Evolutionary conservation across 345 rosid species (phyloP), one percentile per base, ranked within the genome.

Genomic region (Salix brachista): DNA sequence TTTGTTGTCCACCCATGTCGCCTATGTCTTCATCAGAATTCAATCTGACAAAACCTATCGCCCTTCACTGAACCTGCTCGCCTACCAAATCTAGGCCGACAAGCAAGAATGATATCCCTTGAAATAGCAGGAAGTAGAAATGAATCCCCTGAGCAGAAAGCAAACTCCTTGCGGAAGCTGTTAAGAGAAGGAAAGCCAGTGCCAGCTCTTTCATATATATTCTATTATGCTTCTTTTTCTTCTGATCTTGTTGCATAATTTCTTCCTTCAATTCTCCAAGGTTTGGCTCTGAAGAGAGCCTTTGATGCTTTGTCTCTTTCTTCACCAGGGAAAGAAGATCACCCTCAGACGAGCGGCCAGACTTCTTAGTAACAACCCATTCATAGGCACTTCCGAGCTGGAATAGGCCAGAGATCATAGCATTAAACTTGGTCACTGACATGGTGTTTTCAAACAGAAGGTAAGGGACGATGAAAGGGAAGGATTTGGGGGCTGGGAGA

Each of bases 381-480:
- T 94, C 98, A 42, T 92, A 92, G 6, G 98, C 97, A 80, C 97
- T 94, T 34, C 98, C 97, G 0, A 94, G 97, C 87, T 94, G 98
- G 86, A 94, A 94, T 26, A 94, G 78, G 54, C 98, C 98, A 18
- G 98, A 94, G 74, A 94, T 82, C 98, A 94, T 94, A 5, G 98
- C 97, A 62, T 91, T 90, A 90, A 94, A 94, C 85, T 94, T 94
- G 84, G 98, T 94, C 34, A 94, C 97, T 0, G 98, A 94, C 98
- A 94, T 94, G 9, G 98, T 94, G 81, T 94, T 94, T 84, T 94
- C 98, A 8, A 94, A 94, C 50, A 94, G 94, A 75, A 94, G 98
- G 92, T 94, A 94, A 0, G 98, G 98, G 64, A 94, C 98, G 17
- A 94, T 94, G 80, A 94, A 94, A 5, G 98, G 97, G 78, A 94